Conservation (phyloP, 2,329 filamentous ascomycete species). For the Sporothrix mexicana region DNA sequence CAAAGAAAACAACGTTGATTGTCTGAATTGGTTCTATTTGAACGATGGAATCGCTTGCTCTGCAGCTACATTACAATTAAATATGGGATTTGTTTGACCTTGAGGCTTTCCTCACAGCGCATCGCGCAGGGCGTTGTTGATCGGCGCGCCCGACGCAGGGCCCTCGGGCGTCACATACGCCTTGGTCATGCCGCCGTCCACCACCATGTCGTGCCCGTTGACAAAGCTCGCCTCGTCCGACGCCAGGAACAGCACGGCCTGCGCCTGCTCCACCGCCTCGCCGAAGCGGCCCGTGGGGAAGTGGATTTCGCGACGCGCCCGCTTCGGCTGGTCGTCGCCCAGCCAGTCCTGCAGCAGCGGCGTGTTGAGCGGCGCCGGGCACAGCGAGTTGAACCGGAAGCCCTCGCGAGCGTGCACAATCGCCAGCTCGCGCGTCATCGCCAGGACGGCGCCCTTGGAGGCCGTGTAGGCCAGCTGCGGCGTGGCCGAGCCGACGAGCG, state of each 20-base stretch:
- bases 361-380: conserved; percentile 90
- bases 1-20: neutral
- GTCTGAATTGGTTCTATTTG: neutral
- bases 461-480: conserved; percentile 93
- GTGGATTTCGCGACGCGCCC: conserved; percentile 81
- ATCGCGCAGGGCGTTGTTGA: conserved; percentile 63
- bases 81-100: too few relatives aligned
- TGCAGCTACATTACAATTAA: neutral
- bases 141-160: conserved; percentile 57
- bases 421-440: conserved; percentile 86
- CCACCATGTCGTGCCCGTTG: conserved; percentile 89
- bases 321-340: conserved; percentile 82
- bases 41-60: neutral
- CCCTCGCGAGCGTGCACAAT: conserved; percentile 90
- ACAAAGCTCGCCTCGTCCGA: conserved; percentile 90
- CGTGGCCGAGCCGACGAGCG: conserved; percentile 83
- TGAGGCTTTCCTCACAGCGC: conserved; percentile 21
- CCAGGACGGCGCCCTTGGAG: conserved; percentile 89
- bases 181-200: conserved; percentile 95
- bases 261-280: conserved; percentile 91
- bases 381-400: conserved; percentile 88
- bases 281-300: conserved; percentile 89
- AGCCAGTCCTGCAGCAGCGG: conserved; percentile 92
- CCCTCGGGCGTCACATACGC: conserved; percentile 79
- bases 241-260: conserved; percentile 85